phyloP scores from a whole-genome alignment of 1,139 yeast species.

The Pichia norvegensis region DNA sequence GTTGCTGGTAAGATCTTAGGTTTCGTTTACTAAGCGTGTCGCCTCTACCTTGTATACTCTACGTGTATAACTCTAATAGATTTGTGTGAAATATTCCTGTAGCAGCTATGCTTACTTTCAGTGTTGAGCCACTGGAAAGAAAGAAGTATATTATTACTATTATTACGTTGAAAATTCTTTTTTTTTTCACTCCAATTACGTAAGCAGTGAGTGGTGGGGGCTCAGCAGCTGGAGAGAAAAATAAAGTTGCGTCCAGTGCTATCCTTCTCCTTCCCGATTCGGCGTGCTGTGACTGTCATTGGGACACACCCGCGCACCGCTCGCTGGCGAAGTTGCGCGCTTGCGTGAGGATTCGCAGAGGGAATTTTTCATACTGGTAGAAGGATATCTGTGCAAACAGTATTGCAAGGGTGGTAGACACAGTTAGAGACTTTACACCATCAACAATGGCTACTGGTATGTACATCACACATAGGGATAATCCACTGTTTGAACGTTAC shows the following conservation, averaged over 20 bases:
- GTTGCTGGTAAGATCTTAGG: conserved; percentile 98
- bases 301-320: conserved; percentile 9
- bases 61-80: not conserved
- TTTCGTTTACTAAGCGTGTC: conserved; percentile 63
- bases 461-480: too few relatives aligned
- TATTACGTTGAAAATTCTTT: too few relatives aligned
- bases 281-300: not conserved
- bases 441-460: conserved; percentile 27
- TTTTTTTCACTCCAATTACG: too few relatives aligned
- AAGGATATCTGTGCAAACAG: not conserved
- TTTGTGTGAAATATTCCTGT: not conserved
- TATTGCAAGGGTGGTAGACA: not conserved
- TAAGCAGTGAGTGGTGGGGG: too few relatives aligned
- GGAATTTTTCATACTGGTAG: not conserved
- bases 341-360: not conserved
- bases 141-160: too few relatives aligned
- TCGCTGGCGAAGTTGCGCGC: not conserved
- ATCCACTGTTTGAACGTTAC: not conserved
- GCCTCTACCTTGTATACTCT: not conserved
- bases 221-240: too few relatives aligned
- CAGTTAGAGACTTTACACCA: conserved; percentile 4
- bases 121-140: not conserved
- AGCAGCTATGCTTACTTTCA: too few relatives aligned
- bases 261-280: not conserved
- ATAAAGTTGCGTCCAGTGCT: too few relatives aligned